Evolutionary conservation across 352 stramenopile species (phyloP), one percentile per base, ranked within the genome.

Genomic region (Phytopythium litorale): DNA sequence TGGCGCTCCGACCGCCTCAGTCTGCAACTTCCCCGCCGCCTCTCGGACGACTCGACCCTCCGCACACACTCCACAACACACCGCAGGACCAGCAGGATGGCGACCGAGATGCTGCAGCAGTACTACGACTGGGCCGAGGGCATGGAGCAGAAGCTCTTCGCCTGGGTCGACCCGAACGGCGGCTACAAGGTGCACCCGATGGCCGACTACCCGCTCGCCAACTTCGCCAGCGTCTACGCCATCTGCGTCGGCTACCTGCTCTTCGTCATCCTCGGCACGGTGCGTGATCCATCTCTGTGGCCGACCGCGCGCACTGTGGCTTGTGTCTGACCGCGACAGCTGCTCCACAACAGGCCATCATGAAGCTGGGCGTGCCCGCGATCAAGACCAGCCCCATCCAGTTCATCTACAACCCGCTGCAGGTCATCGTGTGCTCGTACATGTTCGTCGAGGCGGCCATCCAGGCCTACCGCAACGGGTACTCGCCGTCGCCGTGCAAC

Each of bases 381-480:
- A 60, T 86, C 66, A 88, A 86, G 62, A 79, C 71, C 19, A 82
- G 72, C 35, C 57, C 70, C 8, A 71, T 98, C 63, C 94, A 97
- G 71, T 98, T 98, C 67, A n/a, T 97, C 6, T 98, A 98, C 89
- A 98, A 98, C 73, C 87, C 96, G 46, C 82, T 92, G 2, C 92
- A 98, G 73, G 92, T 98, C 62, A 96, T 98, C 67, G 68, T 95
- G 0, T 98, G 91, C 67, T 93, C 89, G 9, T 98, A 98, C 84
- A 97, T 97, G 91, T 97, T 84, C 56, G 76, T 98, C 48, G 92
- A 97, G 74, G 88, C 88, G 2, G 76, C 72, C 19, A 78, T 98
- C 48, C 68, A 97, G 57, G 91, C 91, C 25, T 96, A 97, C 74
- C 84, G 85, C 57, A 89, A 92, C 64, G 76, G 63, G 53, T 98